Base-by-base conservation (phyloP, 164 flowering plant genomes). In the Nymphaea colorata region DNA sequence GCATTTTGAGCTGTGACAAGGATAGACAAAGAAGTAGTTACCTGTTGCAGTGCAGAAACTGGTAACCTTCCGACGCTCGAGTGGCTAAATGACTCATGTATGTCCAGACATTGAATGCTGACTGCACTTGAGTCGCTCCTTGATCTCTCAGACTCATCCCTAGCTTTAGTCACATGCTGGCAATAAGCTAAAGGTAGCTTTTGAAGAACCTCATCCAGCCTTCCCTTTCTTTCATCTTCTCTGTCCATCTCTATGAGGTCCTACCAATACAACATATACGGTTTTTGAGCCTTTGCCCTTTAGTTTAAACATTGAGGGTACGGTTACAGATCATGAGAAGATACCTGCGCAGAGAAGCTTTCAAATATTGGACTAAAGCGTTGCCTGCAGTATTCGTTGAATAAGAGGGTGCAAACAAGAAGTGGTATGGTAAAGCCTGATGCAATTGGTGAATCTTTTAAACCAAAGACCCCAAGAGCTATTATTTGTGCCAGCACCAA, bases 211-310 rank as follows among this genome's bases (percentile, higher is more conserved):
- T 83, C 96, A 67, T 82, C 85, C 82, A 88, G 60, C 72, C 67
- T 76, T 66, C 94, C 91, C 69, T 43, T 16, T 41, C 73, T 78
- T 64, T 87, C 95, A 75, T 95, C 96, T 65, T 73, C 67, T 69
- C 81, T 69, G 75, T 95, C 99, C 96, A 95, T 80, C 62, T 92
- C 93, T 45, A 91, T 87, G 17, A 91, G 78, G 64, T 76, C 83
- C 98, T 93, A 77, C 10, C 68, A 47, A 47, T 47, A 47, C 55
- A 47, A 47, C 12, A 47, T 47, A 2, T 3, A 14, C 4, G 55
- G 55, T 47, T 14, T 47, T 47, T 6, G 12, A 47, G 12, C 55
- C 11, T 47, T 47, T 14, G 12, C 0, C 6, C 12, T 47, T 47
- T 47, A 6, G 12, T 47, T 14, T 47, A 14, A 25, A 0, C 36